phyloP scores from a whole-genome alignment of 2,329 filamentous ascomycete species.

The Achaetomium macrosporum region DNA sequence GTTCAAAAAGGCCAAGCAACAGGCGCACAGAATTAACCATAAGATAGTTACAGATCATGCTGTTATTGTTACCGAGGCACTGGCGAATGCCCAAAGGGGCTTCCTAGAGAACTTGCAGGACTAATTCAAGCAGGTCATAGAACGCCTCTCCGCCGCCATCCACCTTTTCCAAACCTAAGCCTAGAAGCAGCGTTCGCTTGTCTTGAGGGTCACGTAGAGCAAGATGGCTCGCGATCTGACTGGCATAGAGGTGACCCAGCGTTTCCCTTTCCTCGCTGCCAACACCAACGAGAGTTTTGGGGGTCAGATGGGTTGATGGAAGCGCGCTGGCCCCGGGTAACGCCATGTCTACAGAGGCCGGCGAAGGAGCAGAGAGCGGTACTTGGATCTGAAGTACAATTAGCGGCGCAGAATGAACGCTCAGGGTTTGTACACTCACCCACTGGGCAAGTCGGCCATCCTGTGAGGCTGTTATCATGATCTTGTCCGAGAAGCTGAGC shows the following conservation, averaged over 20 bases:
- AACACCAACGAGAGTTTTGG: slow-evolving; percentile 79
- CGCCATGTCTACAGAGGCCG: slow-evolving; percentile 57
- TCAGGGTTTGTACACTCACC: slow-evolving; percentile 49
- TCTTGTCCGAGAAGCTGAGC: slow-evolving; percentile 79
- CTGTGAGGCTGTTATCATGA: slow-evolving; percentile 84
- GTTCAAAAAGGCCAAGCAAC: too few species aligned
- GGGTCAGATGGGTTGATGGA: slow-evolving; percentile 75
- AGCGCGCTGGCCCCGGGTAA: slow-evolving; percentile 51
- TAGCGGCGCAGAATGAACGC: slow-evolving; percentile 15
- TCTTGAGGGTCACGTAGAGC: slow-evolving; percentile 63
- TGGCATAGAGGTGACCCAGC: slow-evolving; percentile 80
- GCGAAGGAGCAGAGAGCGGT: slow-evolving; percentile 62
- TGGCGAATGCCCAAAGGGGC: too few species aligned
- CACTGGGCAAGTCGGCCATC: slow-evolving; percentile 83
- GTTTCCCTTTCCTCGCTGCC: slow-evolving; percentile 75
- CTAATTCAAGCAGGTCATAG: slow-evolving; percentile 59
- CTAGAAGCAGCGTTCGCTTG: slow-evolving; percentile 54
- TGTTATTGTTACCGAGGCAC: too few species aligned
- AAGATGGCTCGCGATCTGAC: slow-evolving; percentile 79
- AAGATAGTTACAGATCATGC: too few species aligned
- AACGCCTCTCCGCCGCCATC: slow-evolving; percentile 51
- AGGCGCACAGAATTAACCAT: too few species aligned
- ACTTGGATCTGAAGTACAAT: slow-evolving; percentile 56
- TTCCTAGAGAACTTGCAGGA: slow-evolving; percentile 49
- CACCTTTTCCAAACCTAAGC: slow-evolving; percentile 50